phyloP scores from a whole-genome alignment of 2,329 filamentous ascomycete genomes.

The Aspergillus pseudoterreus region DNA sequence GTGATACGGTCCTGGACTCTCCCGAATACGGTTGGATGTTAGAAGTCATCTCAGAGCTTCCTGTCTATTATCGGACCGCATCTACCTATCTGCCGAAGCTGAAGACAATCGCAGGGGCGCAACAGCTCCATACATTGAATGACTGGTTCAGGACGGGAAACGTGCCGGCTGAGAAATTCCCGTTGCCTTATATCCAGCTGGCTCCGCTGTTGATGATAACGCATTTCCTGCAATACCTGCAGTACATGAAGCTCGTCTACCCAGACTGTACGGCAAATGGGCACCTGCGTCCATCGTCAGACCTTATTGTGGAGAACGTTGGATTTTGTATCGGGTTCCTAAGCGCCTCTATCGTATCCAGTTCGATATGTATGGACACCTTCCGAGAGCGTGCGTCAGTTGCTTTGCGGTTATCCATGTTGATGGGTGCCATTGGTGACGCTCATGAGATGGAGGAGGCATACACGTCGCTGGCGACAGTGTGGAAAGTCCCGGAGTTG shows the following conservation, averaged over 20 bases:
- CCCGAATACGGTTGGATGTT: slow-evolving; percentile 15
- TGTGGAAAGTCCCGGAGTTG: slow-evolving; percentile 6
- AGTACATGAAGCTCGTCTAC: slow-evolving; percentile 7
- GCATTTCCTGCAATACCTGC: slow-evolving; percentile 13
- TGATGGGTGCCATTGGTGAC: slow-evolving; percentile 15
- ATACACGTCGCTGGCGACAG: slow-evolving; percentile 14
- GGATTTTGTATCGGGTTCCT: slow-evolving; percentile 19
- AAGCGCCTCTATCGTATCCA: slow-evolving; percentile 11
- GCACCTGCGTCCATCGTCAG: background rate
- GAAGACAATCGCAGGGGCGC: background rate
- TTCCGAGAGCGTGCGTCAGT: slow-evolving; percentile 8
- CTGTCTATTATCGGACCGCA: slow-evolving; percentile 10
- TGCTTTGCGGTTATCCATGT: slow-evolving; percentile 12
- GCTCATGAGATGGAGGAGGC: slow-evolving; percentile 10
- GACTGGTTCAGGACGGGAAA: slow-evolving; percentile 12
- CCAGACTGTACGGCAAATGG: background rate
- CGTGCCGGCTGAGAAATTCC: slow-evolving; percentile 8
- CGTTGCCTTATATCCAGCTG: slow-evolving; percentile 14
- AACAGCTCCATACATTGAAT: slow-evolving; percentile 6
- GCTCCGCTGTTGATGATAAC: slow-evolving; percentile 17
- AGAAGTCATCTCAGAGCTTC: slow-evolving; percentile 10
- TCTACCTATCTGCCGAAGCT: slow-evolving; percentile 6
- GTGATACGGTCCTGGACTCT: slow-evolving; percentile 7
- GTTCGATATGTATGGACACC: background rate
- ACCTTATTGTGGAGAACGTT: slow-evolving; percentile 9